These are phyloP conservation scores for Syzygium oleosum DNA, from an alignment of 345 rosid genomes.

Conservation along the genomic window DNA sequence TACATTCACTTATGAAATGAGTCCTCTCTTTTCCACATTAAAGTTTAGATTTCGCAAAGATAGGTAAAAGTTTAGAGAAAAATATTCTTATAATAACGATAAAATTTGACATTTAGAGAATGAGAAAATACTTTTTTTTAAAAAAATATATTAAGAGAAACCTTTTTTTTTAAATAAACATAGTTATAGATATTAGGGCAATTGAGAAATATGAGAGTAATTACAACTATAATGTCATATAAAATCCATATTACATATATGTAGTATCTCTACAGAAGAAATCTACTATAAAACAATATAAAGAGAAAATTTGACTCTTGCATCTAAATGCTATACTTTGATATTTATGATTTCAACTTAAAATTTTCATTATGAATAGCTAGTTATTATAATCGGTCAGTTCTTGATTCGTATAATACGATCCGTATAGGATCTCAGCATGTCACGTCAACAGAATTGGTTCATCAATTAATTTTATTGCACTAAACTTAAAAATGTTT, in stretches of 20 bases:
- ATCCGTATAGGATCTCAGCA: neutral
- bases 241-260: too few relatives aligned
- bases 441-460: neutral
- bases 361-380: neutral
- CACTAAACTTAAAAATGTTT: neutral
- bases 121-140: too few relatives aligned
- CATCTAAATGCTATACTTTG: neutral
- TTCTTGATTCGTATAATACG: too few relatives aligned
- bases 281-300: neutral
- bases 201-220: neutral
- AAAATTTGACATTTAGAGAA: too few relatives aligned
- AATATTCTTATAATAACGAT: too few relatives aligned
- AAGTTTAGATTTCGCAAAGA: neutral
- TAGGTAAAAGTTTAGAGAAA: neutral
- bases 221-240: neutral
- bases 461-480: neutral
- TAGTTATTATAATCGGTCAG: too few relatives aligned
- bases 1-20: neutral
- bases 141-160: too few relatives aligned
- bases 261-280: accelerated
- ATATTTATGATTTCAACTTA: neutral
- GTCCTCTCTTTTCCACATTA: neutral
- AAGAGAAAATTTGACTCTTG: neutral
- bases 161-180: too few relatives aligned
- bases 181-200: accelerated